Base-by-base conservation (phyloP, 2,329 filamentous ascomycete species). In the Trichoderma sp. region DNA sequence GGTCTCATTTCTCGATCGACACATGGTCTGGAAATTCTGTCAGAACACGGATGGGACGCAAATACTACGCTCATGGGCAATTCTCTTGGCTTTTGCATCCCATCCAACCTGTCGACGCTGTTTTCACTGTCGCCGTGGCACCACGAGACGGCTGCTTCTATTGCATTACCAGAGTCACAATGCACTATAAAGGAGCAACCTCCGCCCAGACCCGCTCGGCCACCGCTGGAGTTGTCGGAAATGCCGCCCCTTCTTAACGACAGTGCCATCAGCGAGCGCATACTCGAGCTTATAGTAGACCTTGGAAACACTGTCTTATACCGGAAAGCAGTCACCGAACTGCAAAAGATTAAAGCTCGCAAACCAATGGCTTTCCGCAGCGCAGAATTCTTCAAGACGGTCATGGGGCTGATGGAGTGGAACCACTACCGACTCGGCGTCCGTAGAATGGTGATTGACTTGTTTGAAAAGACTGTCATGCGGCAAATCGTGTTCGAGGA, bases 221-320 rank as follows among this genome's bases (percentile, higher is more conserved):
- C 86, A 16, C 82, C 86, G 12, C 81, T 87, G 11, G 83, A 88
- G 77, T 85, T 86, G 35, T 86, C 85, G 59, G 83, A 84, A 45
- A 76, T 83, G 45, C 81, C 82, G 5, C 79, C 81, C 38, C 85
- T 90, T 68, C 88, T 91, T 77, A 88, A 90, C 67, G 90, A 92
- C 21, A 87, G 89, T 8, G 88, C 89, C 18, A 89, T 93, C 76
- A 97, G 87, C 77, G 94, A 94, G 80, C 93, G 93, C 69, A 96
- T 98, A 64, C 85, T 98, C 33, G 93, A 95, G 80, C 89, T 97
- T 50, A 92, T 98, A 77, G 91, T 94, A 16, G 95, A 98, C 80
- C 89, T 99, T 75, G 95, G 95, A 75, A 98, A 98, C 81, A 97
- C 96, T 76, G 95, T 99, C 18, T 88, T 98, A 67, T 95, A 95